Conservation (phyloP, 768 basidiomycete genomes). For the Tylopilus sp. region DNA sequence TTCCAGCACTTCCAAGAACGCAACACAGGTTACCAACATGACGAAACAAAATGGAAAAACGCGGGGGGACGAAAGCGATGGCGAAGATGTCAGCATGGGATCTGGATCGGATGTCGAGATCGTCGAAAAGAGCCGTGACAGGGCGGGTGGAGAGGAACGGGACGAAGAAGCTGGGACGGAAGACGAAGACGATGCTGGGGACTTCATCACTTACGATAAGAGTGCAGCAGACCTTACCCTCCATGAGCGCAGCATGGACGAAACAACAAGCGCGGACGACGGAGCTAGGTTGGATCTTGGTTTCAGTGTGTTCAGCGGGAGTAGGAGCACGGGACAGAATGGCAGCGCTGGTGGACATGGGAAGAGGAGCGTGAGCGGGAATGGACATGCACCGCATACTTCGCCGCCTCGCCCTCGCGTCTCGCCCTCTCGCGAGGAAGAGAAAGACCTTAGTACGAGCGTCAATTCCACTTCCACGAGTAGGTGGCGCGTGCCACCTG, state of each 20-base stretch:
- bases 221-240: conserved; percentile 21
- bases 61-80: background rate
- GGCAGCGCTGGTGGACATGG: background rate
- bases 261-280: conserved; percentile 6
- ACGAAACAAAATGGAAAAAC: conserved; percentile 8
- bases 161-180: conserved; percentile 6
- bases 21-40: background rate
- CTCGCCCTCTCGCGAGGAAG: conserved; percentile 10
- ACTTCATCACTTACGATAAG: conserved; percentile 23
- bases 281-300: conserved; percentile 5
- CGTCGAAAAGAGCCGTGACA: background rate
- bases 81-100: conserved; percentile 23
- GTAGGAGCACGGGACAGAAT: background rate
- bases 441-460: conserved; percentile 10
- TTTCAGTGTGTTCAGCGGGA: conserved; percentile 23
- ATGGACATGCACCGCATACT: background rate
- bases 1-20: background rate
- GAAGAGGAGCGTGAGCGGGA: background rate
- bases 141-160: background rate
- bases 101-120: conserved; percentile 18
- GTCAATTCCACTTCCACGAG: conserved; percentile 11
- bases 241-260: conserved; percentile 3
- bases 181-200: conserved; percentile 9
- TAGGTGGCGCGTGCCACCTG: conserved; percentile 38
- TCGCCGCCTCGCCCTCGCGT: conserved; percentile 7